phyloP scores from a whole-genome alignment of 345 rosid genomes.

The Eutrema japonicum region DNA sequence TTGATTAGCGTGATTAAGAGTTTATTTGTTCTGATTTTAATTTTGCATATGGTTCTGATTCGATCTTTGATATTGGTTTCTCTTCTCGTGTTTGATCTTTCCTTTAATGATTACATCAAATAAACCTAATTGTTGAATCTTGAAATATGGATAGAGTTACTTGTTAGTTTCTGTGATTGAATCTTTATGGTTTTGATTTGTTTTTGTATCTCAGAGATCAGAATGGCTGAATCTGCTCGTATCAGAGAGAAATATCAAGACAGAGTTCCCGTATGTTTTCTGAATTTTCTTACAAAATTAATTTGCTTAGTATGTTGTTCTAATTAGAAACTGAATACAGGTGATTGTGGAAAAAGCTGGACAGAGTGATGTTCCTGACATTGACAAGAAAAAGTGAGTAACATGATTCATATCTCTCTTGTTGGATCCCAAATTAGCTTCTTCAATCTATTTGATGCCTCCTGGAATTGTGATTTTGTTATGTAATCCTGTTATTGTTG shows the following conservation, averaged over 20 bases:
- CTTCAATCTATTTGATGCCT: too few relatives aligned
- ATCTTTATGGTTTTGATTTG: slow-evolving; percentile 15
- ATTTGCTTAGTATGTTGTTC: not conserved
- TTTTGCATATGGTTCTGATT: slow-evolving; percentile 14
- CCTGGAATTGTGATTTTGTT: not conserved
- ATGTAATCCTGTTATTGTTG: not conserved
- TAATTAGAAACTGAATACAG: slow-evolving; percentile 43
- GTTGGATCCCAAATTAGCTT: not conserved
- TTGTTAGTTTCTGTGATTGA: slow-evolving; percentile 3
- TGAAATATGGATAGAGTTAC: too few relatives aligned
- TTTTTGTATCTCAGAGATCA: slow-evolving; percentile 34
- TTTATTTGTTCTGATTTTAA: not conserved
- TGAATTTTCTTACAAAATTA: not conserved
- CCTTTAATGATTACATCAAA: not conserved
- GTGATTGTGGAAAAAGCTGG: slow-evolving; percentile 86
- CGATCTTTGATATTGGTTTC: not conserved
- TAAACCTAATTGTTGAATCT: not conserved
- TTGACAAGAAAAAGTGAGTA: slow-evolving; percentile 86
- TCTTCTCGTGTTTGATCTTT: slow-evolving; percentile 7
- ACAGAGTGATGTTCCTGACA: slow-evolving; percentile 78
- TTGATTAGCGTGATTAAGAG: slow-evolving; percentile 4
- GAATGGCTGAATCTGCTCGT: slow-evolving; percentile 45
- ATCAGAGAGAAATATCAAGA: slow-evolving; percentile 40
- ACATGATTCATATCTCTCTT: slow-evolving; percentile 41
- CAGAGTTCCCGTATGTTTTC: slow-evolving; percentile 41